phyloP scores from a whole-genome alignment of 1,284 basidiomycete genomes.

The Kalmanozyma brasiliensis region DNA sequence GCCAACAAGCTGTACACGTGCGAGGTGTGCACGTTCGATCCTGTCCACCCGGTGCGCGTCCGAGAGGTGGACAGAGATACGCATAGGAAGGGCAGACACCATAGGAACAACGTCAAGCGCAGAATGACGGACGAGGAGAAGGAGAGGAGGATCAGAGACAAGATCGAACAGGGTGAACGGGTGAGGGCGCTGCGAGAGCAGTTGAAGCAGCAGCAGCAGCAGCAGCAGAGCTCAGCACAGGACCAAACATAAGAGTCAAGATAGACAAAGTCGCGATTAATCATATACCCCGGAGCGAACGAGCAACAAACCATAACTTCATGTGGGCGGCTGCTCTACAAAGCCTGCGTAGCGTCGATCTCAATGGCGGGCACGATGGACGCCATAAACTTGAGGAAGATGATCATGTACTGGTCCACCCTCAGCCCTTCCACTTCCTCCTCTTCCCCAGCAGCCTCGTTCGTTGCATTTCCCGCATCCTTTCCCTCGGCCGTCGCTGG shows the following conservation, averaged over 20 bases:
- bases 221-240: neutral
- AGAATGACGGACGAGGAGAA: conserved; percentile 15
- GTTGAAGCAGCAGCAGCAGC: neutral
- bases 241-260: neutral
- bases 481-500: neutral
- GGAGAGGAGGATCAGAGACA: conserved; percentile 5
- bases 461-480: conserved; percentile 1
- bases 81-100: conserved; percentile 49
- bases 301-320: neutral
- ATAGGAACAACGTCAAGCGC: conserved; percentile 28
- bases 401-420: conserved; percentile 67
- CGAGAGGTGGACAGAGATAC: conserved; percentile 77
- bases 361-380: conserved; percentile 66
- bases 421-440: conserved; percentile 55
- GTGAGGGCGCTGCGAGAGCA: neutral
- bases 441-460: conserved; percentile 4
- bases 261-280: neutral
- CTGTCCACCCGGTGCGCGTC: conserved; percentile 78
- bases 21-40: conserved; percentile 76
- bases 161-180: conserved; percentile 7
- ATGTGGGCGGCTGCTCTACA: conserved; percentile 14
- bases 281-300: conserved; percentile 26
- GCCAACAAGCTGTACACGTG: conserved; percentile 71
- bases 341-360: conserved; percentile 63
- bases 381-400: conserved; percentile 67